Conservation (phyloP, 495 filamentous ascomycete species). For the Podospora pseudopauciseta region DNA sequence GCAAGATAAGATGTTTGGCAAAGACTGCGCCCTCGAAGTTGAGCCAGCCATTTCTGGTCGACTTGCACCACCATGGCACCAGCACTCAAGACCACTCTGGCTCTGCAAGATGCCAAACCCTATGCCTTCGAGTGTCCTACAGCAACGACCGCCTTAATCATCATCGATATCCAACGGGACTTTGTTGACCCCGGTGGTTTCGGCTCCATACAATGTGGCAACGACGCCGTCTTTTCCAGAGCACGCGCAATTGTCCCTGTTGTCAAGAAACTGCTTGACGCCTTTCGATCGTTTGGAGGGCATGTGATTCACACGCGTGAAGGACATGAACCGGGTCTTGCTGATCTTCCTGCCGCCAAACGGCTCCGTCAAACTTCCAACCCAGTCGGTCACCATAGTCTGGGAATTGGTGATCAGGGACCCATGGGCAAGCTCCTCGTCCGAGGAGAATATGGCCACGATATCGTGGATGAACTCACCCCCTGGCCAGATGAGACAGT, state of each 20-base stretch:
- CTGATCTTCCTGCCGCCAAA: constrained; percentile 51
- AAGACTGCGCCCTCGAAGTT: too few species aligned
- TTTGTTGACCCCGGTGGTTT: constrained; percentile 49
- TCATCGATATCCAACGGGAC: constrained; percentile 57
- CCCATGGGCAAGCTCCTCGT: constrained; percentile 59
- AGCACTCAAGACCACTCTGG: constrained; percentile 20
- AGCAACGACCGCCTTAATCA: constrained; percentile 49
- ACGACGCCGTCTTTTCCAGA: constrained; percentile 35
- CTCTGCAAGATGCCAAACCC: constrained; percentile 38
- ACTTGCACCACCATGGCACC: not conserved
- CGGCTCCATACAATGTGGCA: constrained; percentile 35
- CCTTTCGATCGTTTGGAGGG: constrained; percentile 56
- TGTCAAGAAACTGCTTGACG: constrained; percentile 47
- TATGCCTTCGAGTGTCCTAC: constrained; percentile 38
- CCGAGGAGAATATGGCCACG: constrained; percentile 60
- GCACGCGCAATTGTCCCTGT: constrained; percentile 41
- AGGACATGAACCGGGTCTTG: constrained; percentile 47
- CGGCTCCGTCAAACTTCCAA: constrained; percentile 42
- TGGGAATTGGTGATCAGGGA: constrained; percentile 54
- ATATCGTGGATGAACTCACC: constrained; percentile 58
- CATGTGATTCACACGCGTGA: constrained; percentile 69
- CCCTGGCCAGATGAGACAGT: constrained; percentile 57
- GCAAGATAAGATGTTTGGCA: too few species aligned
- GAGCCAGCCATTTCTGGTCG: not conserved
- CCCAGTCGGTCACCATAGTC: constrained; percentile 41